Evolutionary conservation across 1,284 basidiomycete genomes (phyloP).

Genomic region (Ceratobasidium sp.): DNA sequence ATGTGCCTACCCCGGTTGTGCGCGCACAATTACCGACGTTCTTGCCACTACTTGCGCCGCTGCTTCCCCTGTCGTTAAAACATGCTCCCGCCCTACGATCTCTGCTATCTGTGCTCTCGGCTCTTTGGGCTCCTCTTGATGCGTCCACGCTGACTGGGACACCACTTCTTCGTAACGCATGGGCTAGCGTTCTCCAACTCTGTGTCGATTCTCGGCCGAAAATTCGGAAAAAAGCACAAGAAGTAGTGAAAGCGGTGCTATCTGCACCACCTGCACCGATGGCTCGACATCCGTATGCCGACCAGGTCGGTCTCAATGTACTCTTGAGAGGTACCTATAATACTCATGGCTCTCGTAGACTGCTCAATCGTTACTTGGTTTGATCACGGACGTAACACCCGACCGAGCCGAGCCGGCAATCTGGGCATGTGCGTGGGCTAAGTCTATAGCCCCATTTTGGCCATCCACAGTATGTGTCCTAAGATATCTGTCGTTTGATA

Average conservation of each 20-base stretch:
- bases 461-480: conserved; percentile 67
- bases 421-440: conserved; percentile 80
- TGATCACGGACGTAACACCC: conserved; percentile 50
- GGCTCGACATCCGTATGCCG: conserved; percentile 85
- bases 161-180: conserved; percentile 77
- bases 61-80: conserved; percentile 71
- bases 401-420: conserved; percentile 80
- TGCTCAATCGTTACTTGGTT: conserved; percentile 19
- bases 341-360: background rate
- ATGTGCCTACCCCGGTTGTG: conserved; percentile 80
- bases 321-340: conserved; percentile 73
- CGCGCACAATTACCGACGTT: conserved; percentile 74
- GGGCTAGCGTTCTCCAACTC: conserved; percentile 83
- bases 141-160: conserved; percentile 74
- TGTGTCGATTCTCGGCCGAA: conserved; percentile 92
- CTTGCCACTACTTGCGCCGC: conserved; percentile 77
- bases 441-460: conserved; percentile 69
- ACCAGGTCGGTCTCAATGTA: conserved; percentile 74
- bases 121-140: conserved; percentile 75
- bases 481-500: conserved; percentile 9
- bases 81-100: conserved; percentile 77
- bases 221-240: conserved; percentile 91
- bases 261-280: conserved; percentile 80
- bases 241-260: conserved; percentile 83
- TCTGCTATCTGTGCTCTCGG: conserved; percentile 78